Evolutionary conservation across 2,329 filamentous ascomycete genomes (phyloP).

Genomic region (Alternaria conjuncta): DNA sequence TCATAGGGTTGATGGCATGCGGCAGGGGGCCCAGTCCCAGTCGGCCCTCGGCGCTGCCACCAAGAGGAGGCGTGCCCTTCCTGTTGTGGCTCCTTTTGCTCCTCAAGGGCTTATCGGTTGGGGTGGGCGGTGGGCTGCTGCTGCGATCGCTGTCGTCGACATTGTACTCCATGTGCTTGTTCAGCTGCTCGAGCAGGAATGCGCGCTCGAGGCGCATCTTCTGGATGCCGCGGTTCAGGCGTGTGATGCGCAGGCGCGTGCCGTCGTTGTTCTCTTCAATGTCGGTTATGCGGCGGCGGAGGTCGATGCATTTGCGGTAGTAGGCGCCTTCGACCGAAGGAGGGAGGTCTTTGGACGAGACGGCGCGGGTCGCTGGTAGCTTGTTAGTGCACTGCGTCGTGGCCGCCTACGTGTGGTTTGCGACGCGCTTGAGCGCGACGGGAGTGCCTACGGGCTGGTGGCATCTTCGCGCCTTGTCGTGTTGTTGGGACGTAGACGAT

Average conservation of each 20-base stretch:
- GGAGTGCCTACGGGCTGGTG: slow-evolving; percentile 26
- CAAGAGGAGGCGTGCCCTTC: slow-evolving; percentile 44
- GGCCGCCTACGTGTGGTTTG: not conserved
- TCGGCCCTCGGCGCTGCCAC: slow-evolving; percentile 7
- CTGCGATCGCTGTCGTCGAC: slow-evolving; percentile 73
- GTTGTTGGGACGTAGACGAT: not conserved
- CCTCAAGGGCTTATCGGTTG: slow-evolving; percentile 78
- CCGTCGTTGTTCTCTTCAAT: slow-evolving; percentile 91
- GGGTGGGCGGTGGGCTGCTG: slow-evolving; percentile 79
- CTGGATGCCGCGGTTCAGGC: slow-evolving; percentile 83
- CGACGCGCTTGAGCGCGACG: slow-evolving; percentile 3
- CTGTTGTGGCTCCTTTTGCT: slow-evolving; percentile 73
- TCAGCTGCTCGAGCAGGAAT: slow-evolving; percentile 58
- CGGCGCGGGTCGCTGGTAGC: slow-evolving; percentile 34
- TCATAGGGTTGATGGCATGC: slow-evolving; percentile 37
- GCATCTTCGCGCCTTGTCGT: slow-evolving; percentile 20
- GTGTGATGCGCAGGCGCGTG: slow-evolving; percentile 76
- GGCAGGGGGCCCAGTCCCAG: not conserved
- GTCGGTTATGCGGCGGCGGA: slow-evolving; percentile 89
- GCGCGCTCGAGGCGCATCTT: slow-evolving; percentile 90
- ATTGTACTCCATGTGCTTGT: slow-evolving; percentile 56
- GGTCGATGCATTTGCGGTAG: slow-evolving; percentile 92
- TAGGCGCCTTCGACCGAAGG: slow-evolving; percentile 96
- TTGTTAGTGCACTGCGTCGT: slow-evolving; percentile 3
- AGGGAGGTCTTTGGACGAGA: slow-evolving; percentile 61